Evolutionary conservation across 768 basidiomycete genomes (phyloP).

Genomic region (Zangia roseola): DNA sequence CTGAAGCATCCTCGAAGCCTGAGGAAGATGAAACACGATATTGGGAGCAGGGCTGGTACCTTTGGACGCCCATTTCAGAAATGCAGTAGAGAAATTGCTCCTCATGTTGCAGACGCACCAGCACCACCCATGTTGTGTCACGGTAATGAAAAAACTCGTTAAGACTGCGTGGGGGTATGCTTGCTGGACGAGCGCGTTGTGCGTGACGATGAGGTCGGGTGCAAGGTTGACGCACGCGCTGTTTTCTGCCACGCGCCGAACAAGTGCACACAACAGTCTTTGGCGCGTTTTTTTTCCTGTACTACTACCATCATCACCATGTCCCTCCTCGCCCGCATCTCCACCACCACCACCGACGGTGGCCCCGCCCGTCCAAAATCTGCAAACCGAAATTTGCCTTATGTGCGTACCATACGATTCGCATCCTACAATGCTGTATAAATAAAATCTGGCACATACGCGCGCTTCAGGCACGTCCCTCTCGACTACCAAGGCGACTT

Average conservation of each 20-base stretch:
- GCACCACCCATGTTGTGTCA: too few species aligned
- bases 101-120: conserved; percentile 61
- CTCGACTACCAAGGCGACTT: conserved; percentile 62
- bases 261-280: conserved; percentile 19
- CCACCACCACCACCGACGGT: conserved; percentile 24
- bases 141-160: too few species aligned
- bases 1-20: conserved; percentile 14
- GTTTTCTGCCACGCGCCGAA: conserved; percentile 33
- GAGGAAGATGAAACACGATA: conserved; percentile 43
- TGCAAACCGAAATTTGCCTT: conserved; percentile 31
- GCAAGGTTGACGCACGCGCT: neutral
- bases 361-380: conserved; percentile 33
- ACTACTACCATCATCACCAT: conserved; percentile 19
- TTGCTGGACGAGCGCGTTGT: too few species aligned
- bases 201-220: neutral
- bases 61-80: conserved; percentile 62
- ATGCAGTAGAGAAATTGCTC: conserved; percentile 53
- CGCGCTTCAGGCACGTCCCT: conserved; percentile 36
- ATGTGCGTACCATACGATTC: conserved; percentile 36
- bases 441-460: conserved; percentile 4
- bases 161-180: too few species aligned
- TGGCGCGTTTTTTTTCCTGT: conserved; percentile 7
- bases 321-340: conserved; percentile 32
- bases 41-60: conserved; percentile 77
- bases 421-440: conserved; percentile 23